These are phyloP conservation scores for Sechiopsis laciniata DNA, from an alignment of 306 rosid genomes.

Conservation along the genomic window DNA sequence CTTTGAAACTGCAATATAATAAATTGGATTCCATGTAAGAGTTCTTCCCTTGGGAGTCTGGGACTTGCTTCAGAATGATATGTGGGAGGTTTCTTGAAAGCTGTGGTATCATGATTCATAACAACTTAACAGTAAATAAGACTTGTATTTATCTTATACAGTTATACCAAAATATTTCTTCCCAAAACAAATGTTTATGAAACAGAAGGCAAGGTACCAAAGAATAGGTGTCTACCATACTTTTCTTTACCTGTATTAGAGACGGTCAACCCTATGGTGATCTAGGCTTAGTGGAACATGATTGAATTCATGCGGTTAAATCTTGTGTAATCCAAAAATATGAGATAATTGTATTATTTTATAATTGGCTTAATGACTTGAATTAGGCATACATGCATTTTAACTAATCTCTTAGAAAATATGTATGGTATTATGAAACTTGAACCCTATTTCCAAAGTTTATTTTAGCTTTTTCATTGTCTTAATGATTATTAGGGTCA, in stretches of 20 bases:
- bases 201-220: not conserved
- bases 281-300: too few species aligned
- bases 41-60: not conserved
- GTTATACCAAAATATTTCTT: not conserved
- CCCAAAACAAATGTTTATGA: not conserved
- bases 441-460: too few species aligned
- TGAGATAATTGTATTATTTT: too few species aligned
- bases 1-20: not conserved
- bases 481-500: too few species aligned
- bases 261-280: not conserved
- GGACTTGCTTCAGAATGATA: not conserved
- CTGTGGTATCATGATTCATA: not conserved
- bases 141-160: not conserved
- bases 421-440: too few species aligned
- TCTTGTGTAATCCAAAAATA: too few species aligned
- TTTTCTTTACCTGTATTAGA: not conserved
- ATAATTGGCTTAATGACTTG: too few species aligned
- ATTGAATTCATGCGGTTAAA: too few species aligned
- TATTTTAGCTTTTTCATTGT: too few species aligned
- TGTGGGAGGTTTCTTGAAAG: not conserved
- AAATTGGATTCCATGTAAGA: not conserved
- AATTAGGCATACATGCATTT: too few species aligned
- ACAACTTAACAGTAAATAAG: not conserved
- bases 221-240: not conserved
- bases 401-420: too few species aligned